phyloP scores from a whole-genome alignment of 345 rosid species.

The Dipteronia dyeriana region DNA sequence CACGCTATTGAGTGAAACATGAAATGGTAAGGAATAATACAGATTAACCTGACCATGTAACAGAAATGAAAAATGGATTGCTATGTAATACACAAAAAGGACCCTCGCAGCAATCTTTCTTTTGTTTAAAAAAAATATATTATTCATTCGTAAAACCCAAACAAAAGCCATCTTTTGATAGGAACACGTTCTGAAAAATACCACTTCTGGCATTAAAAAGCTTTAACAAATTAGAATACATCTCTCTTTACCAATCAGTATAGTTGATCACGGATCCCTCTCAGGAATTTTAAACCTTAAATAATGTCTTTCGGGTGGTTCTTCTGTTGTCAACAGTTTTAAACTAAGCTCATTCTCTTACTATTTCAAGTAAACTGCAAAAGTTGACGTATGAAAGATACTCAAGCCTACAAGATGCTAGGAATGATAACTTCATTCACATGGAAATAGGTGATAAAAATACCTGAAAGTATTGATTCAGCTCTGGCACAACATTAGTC shows the following conservation, averaged over 20 bases:
- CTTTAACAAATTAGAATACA: not conserved
- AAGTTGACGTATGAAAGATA: not conserved
- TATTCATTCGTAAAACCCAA: not conserved
- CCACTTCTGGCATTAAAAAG: not conserved
- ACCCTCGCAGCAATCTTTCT: too few relatives aligned
- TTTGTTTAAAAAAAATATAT: too few relatives aligned
- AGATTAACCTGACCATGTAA: too few relatives aligned
- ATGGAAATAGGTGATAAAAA: conserved; percentile 9
- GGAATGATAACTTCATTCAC: not conserved
- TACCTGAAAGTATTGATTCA: conserved; percentile 92
- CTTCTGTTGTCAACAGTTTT: not conserved
- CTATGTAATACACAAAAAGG: too few relatives aligned
- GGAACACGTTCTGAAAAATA: not conserved
- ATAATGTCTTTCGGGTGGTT: not conserved
- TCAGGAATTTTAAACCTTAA: not conserved
- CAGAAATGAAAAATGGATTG: too few relatives aligned
- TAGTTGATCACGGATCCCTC: not conserved
- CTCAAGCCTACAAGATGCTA: not conserved
- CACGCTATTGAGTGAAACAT: too few relatives aligned
- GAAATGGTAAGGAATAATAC: too few relatives aligned
- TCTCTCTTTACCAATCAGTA: not conserved
- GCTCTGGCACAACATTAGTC: conserved; percentile 83
- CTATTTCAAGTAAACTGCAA: not conserved
- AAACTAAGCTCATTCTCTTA: not conserved
- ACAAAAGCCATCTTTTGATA: not conserved